Conservation (phyloP, 352 stramenopile genomes). For the Bremia lactucae region DNA sequence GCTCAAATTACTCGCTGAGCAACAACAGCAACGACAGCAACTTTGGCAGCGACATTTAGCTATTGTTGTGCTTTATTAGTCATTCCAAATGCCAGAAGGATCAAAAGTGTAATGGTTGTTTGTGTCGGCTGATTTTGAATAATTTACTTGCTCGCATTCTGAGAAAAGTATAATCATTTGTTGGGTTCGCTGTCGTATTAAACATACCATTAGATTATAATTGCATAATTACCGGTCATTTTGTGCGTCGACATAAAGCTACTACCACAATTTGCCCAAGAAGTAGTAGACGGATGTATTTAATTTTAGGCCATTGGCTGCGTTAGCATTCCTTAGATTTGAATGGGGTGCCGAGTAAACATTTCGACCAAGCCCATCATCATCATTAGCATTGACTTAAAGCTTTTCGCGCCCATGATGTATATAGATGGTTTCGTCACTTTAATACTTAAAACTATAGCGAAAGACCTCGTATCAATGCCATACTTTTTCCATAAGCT, state of each 20-base stretch:
- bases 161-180: too few species aligned
- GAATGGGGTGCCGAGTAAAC: too few species aligned
- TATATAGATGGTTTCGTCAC: slow-evolving; percentile 74
- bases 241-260: neutral
- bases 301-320: slow-evolving; percentile 64
- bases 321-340: slow-evolving; percentile 76
- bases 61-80: neutral
- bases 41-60: slow-evolving; percentile 25
- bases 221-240: neutral
- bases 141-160: too few species aligned
- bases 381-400: slow-evolving; percentile 70
- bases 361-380: too few species aligned
- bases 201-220: too few species aligned
- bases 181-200: too few species aligned
- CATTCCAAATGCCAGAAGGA: neutral
- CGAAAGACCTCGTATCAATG: slow-evolving; percentile 78
- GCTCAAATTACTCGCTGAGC: slow-evolving; percentile 42
- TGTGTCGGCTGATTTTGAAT: neutral
- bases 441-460: slow-evolving; percentile 81
- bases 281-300: slow-evolving; percentile 39
- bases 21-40: slow-evolving; percentile 49
- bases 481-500: slow-evolving; percentile 75
- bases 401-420: slow-evolving; percentile 70
- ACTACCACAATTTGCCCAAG: neutral
- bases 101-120: neutral